These are phyloP conservation scores for Solanum clarkiae DNA, from an alignment of 257 asterid species.

Conservation along the genomic window DNA sequence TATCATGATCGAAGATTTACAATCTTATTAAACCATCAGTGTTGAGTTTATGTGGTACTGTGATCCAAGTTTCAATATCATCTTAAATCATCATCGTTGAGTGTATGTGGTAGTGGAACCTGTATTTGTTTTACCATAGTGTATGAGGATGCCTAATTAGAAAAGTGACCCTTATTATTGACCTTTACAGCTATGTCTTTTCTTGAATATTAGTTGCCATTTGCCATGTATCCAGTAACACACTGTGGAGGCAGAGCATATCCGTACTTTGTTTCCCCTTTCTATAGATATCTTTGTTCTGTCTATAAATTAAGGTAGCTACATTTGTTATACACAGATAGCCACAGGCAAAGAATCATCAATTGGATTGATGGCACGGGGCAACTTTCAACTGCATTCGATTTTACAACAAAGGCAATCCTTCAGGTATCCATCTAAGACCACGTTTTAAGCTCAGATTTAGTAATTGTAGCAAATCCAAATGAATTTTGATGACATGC, in stretches of 20 bases:
- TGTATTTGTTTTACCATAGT: background rate
- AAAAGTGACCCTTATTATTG: background rate
- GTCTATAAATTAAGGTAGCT: background rate
- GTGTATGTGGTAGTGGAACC: background rate
- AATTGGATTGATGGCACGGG: slow-evolving; percentile 88
- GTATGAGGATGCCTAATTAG: background rate
- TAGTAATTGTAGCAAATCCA: background rate
- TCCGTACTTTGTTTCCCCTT: background rate
- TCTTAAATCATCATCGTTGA: background rate
- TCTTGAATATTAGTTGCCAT: background rate
- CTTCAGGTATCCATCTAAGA: slow-evolving; percentile 49
- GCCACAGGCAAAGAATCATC: slow-evolving; percentile 83
- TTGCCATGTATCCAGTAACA: background rate
- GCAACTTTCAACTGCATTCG: slow-evolving; percentile 85
- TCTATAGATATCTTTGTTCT: background rate
- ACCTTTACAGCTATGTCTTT: background rate
- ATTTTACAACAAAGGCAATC: slow-evolving; percentile 93
- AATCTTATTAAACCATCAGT: background rate
- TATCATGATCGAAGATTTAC: background rate
- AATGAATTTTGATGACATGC: background rate
- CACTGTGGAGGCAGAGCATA: background rate
- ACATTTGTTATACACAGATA: slow-evolving; percentile 37
- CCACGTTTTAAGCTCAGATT: background rate
- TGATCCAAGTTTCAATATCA: background rate
- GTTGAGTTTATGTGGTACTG: background rate